These are phyloP conservation scores for Aphanomyces stellatus DNA, from an alignment of 352 stramenopile species.

Conservation along the genomic window DNA sequence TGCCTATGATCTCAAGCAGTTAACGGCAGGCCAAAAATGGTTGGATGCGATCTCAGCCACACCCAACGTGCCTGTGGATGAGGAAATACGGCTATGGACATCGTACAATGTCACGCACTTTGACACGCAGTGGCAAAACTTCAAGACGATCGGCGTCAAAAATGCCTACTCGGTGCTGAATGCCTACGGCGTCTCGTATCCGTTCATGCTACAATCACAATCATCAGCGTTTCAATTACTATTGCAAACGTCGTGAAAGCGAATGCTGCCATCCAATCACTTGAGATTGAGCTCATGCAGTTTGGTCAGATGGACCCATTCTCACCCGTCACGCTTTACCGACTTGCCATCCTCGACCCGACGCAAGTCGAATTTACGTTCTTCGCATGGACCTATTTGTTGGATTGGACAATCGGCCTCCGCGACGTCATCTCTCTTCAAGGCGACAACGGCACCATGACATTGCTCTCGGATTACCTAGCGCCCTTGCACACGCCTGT, in stretches of 20 bases:
- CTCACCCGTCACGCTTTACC: background rate
- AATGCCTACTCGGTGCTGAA: conserved; percentile 1
- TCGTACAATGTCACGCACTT: background rate
- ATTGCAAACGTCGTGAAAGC: background rate
- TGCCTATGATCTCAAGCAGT: background rate
- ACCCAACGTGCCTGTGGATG: background rate
- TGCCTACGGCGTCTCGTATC: background rate
- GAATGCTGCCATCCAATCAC: background rate
- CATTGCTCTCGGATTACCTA: background rate
- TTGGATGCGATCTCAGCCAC: no score
- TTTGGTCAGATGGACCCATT: background rate
- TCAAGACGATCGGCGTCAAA: background rate
- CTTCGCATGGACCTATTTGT: conserved; percentile 4
- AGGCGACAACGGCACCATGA: background rate
- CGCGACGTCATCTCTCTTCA: background rate
- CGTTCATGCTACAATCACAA: background rate
- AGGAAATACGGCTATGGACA: background rate
- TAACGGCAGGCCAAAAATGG: no score
- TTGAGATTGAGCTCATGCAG: background rate
- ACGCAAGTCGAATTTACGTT: background rate
- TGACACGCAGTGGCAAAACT: conserved; percentile 16
- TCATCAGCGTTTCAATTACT: background rate
- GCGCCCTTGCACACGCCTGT: background rate
- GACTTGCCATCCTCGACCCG: background rate
- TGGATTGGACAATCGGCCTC: background rate